Percentiles rank a stretch among this genome's conserved stretches.
Evolutionary conservation across 2,329 filamentous ascomycete genomes (phyloP).

Genomic region (Penicillium sp.): DNA sequence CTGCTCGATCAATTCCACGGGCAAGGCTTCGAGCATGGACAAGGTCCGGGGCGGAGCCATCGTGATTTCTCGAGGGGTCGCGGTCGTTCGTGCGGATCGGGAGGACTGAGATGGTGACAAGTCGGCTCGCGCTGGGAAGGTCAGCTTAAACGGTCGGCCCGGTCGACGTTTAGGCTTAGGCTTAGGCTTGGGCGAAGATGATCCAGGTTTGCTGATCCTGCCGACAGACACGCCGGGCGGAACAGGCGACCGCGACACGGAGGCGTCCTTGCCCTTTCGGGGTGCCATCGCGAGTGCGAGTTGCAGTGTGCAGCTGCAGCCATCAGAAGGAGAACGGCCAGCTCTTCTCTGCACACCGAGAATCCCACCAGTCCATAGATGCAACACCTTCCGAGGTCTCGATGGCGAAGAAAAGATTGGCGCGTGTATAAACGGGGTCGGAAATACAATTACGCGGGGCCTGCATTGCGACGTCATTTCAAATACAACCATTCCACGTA

Average conservation of each 20-base stretch:
- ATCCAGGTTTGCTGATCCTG: neutral
- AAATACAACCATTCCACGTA: no score
- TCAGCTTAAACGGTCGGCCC: neutral
- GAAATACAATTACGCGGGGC: no score
- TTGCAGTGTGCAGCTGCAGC: no score
- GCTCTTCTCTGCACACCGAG: no score
- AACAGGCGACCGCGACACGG: neutral
- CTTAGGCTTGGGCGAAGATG: neutral
- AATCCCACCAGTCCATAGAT: no score
- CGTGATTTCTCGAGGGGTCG: neutral
- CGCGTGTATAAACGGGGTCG: no score
- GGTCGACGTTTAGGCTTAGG: neutral
- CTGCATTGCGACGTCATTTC: no score
- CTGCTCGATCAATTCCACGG: slow-evolving; percentile 51
- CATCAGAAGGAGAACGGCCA: no score
- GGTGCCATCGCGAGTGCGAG: neutral
- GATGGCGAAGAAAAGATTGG: no score
- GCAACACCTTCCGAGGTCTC: no score
- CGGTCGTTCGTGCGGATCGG: neutral
- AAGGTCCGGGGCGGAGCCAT: neutral
- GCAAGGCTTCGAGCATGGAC: slow-evolving; percentile 45
- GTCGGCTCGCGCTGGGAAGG: no score
- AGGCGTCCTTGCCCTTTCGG: neutral
- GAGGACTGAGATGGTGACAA: neutral
- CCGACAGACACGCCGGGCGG: neutral